Evolutionary conservation across 148 eudicot species (phyloP).

Genomic region (Dysphania ambrosioides): DNA sequence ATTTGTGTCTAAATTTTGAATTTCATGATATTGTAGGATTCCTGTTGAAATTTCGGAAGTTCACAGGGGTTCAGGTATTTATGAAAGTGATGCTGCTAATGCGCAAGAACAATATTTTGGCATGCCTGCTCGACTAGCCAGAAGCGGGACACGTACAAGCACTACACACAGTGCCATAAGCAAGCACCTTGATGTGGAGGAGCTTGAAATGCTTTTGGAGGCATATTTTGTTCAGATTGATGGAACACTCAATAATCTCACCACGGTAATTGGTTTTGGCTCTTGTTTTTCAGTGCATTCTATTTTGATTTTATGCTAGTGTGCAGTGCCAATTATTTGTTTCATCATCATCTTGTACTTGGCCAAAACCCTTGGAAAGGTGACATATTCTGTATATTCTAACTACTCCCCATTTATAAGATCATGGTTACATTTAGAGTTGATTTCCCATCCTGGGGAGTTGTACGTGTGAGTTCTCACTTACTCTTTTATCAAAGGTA

Average conservation of each 20-base stretch:
- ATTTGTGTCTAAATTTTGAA: not conserved
- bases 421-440: too few relatives aligned
- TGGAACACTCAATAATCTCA: conserved; percentile 90
- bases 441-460: too few relatives aligned
- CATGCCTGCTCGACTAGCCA: conserved; percentile 39
- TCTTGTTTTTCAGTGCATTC: not conserved
- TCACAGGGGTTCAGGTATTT: conserved; percentile 42
- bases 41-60: conserved; percentile 54
- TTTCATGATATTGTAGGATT: conserved; percentile 37
- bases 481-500: too few relatives aligned
- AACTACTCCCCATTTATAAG: too few relatives aligned
- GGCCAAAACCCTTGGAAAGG: too few relatives aligned
- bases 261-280: conserved; percentile 49
- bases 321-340: not conserved
- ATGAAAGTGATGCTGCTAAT: conserved; percentile 43
- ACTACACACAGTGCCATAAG: conserved; percentile 64
- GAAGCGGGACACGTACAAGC: conserved; percentile 80
- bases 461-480: too few relatives aligned
- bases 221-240: conserved; percentile 98
- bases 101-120: conserved; percentile 44
- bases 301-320: not conserved
- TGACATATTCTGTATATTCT: too few relatives aligned
- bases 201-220: conserved; percentile 99
- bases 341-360: not conserved
- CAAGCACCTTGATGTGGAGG: conserved; percentile 94